These are phyloP conservation scores for Tilletia caries DNA, from an alignment of 1,284 basidiomycete species.

Conservation along the genomic window DNA sequence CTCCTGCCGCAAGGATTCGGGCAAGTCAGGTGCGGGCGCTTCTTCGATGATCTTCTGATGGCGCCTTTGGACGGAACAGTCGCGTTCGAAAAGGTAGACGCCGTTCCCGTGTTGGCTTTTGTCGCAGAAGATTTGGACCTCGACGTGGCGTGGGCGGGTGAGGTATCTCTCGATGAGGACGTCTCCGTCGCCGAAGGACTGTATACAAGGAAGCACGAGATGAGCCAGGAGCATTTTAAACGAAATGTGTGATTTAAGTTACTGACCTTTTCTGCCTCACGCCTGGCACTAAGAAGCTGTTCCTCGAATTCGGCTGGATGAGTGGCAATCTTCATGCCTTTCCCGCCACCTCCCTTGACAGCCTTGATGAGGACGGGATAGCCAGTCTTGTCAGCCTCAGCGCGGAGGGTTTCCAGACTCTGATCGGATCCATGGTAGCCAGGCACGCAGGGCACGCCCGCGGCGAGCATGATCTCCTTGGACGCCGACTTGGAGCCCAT, in stretches of 20 bases:
- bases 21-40: conserved; percentile 85
- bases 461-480: conserved; percentile 84
- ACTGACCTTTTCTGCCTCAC: conserved; percentile 62
- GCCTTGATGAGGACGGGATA: conserved; percentile 56
- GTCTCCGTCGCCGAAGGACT: conserved; percentile 59
- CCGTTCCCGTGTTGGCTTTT: conserved; percentile 65
- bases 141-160: conserved; percentile 58
- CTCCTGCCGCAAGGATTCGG: conserved; percentile 70
- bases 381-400: conserved; percentile 61
- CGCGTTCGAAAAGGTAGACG: conserved; percentile 85
- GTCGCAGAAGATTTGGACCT: conserved; percentile 64
- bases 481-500: conserved; percentile 73
- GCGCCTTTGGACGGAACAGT: conserved; percentile 87
- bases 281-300: conserved; percentile 75
- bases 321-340: conserved; percentile 56
- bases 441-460: conserved; percentile 87
- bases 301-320: conserved; percentile 67
- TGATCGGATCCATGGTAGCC: conserved; percentile 80
- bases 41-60: conserved; percentile 95
- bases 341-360: conserved; percentile 55
- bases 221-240: not conserved
- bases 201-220: not conserved
- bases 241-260: conserved; percentile 42
- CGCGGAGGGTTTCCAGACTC: conserved; percentile 64
- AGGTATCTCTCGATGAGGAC: conserved; percentile 51